Conservation (phyloP, 2,329 filamentous ascomycete genomes). For the Sclerotinia glacialis region DNA sequence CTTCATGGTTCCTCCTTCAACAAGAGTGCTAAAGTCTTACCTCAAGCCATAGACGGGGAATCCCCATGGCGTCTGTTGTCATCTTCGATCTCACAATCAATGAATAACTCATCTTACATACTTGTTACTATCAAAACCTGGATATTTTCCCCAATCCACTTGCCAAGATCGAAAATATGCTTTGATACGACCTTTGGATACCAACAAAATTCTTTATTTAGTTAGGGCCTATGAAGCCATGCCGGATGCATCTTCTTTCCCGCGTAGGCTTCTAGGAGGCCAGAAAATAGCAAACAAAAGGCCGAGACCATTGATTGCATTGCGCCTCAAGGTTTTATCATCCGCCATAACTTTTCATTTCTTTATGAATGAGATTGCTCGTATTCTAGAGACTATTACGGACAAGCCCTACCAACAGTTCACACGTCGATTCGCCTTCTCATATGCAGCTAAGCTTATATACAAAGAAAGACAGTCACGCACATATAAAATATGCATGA, state of each 20-base stretch:
- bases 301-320: neutral
- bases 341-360: neutral
- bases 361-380: slow-evolving; percentile 7
- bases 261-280: neutral
- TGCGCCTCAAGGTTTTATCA: neutral
- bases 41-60: slow-evolving; percentile 1
- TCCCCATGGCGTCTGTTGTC: slow-evolving; percentile 16
- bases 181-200: neutral
- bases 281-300: neutral
- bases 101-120: neutral
- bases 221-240: neutral
- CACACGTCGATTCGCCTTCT: slow-evolving; percentile 12
- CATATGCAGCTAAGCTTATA: slow-evolving; percentile 14
- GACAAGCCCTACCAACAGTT: neutral
- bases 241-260: neutral
- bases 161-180: neutral
- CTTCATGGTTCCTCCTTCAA: neutral
- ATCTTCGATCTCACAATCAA: slow-evolving; percentile 12
- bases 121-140: neutral
- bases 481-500: slow-evolving; percentile 18
- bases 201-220: neutral
- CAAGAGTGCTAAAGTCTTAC: neutral
- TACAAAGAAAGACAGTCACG: slow-evolving; percentile 10
- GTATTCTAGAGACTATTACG: slow-evolving; percentile 6
- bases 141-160: neutral